Evolutionary conservation across 805 yeast genomes (phyloP).

Genomic region (Myxozyma neglecta): DNA sequence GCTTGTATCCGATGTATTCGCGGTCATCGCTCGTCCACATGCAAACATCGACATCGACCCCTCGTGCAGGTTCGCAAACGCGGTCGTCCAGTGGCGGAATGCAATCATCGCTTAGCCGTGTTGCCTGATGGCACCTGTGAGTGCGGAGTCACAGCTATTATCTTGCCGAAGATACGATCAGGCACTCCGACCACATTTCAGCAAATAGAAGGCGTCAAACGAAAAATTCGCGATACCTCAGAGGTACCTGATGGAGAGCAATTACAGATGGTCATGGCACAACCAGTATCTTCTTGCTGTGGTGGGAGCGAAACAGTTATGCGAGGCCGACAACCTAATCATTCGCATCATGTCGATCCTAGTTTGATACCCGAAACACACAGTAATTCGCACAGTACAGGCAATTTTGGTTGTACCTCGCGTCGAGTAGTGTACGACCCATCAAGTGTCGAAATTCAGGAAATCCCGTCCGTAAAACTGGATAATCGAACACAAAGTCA

Average conservation of each 20-base stretch:
- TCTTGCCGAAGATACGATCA: constrained; percentile 36
- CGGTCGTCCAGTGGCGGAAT: constrained; percentile 75
- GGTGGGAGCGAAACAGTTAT: background rate
- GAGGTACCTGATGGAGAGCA: background rate
- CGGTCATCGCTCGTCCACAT: constrained; percentile 87
- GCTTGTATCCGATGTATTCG: constrained; percentile 79
- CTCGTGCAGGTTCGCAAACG: constrained; percentile 84
- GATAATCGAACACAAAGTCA: background rate
- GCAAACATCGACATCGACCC: constrained; percentile 78
- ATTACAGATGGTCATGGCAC: background rate
- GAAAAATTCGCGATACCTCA: constrained; percentile 6
- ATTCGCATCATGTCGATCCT: background rate
- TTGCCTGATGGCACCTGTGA: constrained; percentile 61
- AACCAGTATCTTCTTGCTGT: background rate
- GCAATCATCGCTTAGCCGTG: constrained; percentile 60
- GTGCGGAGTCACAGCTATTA: constrained; percentile 46
- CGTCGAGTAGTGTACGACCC: constrained; percentile 13
- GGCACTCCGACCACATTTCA: background rate
- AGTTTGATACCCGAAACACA: background rate
- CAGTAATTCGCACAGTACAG: background rate
- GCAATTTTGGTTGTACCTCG: background rate
- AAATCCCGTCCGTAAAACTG: background rate
- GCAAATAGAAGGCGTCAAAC: constrained; percentile 3
- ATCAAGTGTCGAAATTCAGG: constrained; percentile 6
- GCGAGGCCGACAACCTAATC: background rate